Percentiles rank a stretch among this genome's conserved stretches.
These are phyloP conservation scores for Strobilomyces dryophilus DNA, from an alignment of 768 basidiomycete genomes.

Conservation along the genomic window DNA sequence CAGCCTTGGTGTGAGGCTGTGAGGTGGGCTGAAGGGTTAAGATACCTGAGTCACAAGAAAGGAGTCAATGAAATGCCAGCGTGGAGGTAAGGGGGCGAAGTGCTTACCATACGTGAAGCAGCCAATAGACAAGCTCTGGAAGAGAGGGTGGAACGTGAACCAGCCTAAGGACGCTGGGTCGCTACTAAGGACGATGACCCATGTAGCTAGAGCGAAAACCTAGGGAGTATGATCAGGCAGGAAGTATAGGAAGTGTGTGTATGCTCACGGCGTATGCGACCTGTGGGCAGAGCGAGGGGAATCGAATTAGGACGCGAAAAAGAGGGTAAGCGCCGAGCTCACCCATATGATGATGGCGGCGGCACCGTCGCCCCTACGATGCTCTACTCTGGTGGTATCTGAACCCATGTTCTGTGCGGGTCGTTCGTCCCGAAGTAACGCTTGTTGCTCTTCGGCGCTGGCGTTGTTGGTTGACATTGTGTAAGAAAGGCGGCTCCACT, in stretches of 20 bases:
- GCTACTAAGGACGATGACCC: constrained; percentile 43
- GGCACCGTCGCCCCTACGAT: constrained; percentile 34
- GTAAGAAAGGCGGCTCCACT: background rate
- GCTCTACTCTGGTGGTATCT: constrained; percentile 33
- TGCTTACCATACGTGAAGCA: constrained; percentile 59
- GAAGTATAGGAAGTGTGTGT: background rate
- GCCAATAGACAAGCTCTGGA: constrained; percentile 55
- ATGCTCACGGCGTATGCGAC: constrained; percentile 16
- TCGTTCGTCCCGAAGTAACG: constrained; percentile 8
- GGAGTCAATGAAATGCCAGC: background rate
- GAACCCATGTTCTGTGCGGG: constrained; percentile 17
- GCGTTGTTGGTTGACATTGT: constrained; percentile 1
- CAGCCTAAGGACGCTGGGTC: constrained; percentile 46
- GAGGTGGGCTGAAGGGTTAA: constrained; percentile 74
- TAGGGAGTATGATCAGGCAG: constrained; percentile 15
- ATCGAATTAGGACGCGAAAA: background rate
- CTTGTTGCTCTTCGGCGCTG: constrained; percentile 13
- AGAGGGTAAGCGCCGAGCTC: constrained; percentile 7
- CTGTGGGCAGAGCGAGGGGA: constrained; percentile 1
- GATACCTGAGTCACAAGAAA: constrained; percentile 45
- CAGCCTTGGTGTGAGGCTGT: constrained; percentile 58
- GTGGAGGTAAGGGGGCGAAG: background rate
- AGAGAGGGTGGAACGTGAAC: constrained; percentile 64
- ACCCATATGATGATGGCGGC: constrained; percentile 37
- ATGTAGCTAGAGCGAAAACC: constrained; percentile 41